phyloP scores from a whole-genome alignment of 768 basidiomycete species.

The Hirschioporus abietinus region DNA sequence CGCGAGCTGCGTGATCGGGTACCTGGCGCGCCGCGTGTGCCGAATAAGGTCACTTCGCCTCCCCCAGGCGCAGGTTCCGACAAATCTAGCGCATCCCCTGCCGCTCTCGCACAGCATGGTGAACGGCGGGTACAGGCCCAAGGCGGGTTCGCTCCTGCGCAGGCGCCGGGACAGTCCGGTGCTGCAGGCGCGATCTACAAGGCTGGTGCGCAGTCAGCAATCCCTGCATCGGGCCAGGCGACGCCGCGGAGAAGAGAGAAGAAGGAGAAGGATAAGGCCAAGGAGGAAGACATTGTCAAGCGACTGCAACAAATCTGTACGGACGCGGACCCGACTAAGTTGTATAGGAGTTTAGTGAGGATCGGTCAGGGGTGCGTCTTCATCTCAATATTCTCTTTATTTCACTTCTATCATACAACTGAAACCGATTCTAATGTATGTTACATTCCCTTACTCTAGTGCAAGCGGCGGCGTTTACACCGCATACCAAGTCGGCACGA shows the following conservation, averaged over 20 bases:
- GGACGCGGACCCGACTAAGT: constrained; percentile 91
- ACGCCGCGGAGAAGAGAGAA: constrained; percentile 85
- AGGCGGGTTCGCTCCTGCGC: constrained; percentile 55
- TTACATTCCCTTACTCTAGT: constrained; percentile 41
- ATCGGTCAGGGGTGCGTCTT: constrained; percentile 92
- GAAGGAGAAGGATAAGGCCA: constrained; percentile 72
- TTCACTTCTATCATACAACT: too few species aligned
- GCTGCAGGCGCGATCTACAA: constrained; percentile 18
- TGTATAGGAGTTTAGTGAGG: constrained; percentile 91
- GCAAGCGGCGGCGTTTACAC: constrained; percentile 98
- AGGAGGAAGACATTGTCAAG: constrained; percentile 86
- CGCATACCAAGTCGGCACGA: constrained; percentile 95
- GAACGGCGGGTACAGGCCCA: constrained; percentile 37
- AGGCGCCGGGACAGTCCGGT: constrained; percentile 16
- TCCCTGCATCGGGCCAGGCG: constrained; percentile 54
- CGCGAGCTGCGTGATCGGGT: constrained; percentile 18
- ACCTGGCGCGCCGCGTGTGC: neutral
- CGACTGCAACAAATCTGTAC: constrained; percentile 93
- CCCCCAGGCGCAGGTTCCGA: neutral
- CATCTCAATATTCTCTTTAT: too few species aligned
- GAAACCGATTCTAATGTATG: neutral
- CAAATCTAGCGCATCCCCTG: constrained; percentile 7
- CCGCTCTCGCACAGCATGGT: constrained; percentile 20
- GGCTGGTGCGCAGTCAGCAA: constrained; percentile 56
- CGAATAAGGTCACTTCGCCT: constrained; percentile 10